Evolutionary conservation across 164 flowering plant genomes (phyloP).

Genomic region (Sextonia rubra): DNA sequence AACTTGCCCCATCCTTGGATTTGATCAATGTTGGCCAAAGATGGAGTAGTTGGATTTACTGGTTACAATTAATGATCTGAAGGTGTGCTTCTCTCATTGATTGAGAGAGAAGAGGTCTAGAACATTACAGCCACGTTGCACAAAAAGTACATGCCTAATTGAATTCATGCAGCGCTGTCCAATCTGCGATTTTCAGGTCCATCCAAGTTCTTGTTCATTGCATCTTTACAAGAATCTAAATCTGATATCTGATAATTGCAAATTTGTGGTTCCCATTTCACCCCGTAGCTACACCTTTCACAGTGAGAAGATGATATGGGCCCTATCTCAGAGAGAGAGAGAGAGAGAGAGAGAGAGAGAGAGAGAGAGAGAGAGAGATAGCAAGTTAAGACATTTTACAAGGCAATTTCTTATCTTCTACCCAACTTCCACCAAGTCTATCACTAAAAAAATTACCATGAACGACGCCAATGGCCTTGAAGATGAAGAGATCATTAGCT

Average conservation of each 20-base stretch:
- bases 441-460: neutral
- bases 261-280: neutral
- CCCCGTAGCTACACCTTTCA: neutral
- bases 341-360: neutral
- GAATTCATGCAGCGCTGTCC: neutral
- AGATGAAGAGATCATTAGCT: constrained; percentile 37
- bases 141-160: too few species aligned
- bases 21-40: too few species aligned
- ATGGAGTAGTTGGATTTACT: too few species aligned
- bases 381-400: neutral
- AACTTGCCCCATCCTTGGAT: too few species aligned
- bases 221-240: neutral
- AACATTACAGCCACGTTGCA: too few species aligned
- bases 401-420: neutral
- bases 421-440: neutral
- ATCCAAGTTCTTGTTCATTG: neutral
- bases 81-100: too few species aligned
- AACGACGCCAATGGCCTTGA: constrained; percentile 2
- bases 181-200: neutral
- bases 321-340: neutral
- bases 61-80: too few species aligned
- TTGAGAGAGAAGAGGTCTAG: too few species aligned
- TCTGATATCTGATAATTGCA: neutral
- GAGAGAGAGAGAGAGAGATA: neutral
- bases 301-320: neutral